A percentile compares a stretch with the other conserved stretches of the same genome.
phyloP scores from a whole-genome alignment of 2,329 filamentous ascomycete species.

The Cercospora sp. region DNA sequence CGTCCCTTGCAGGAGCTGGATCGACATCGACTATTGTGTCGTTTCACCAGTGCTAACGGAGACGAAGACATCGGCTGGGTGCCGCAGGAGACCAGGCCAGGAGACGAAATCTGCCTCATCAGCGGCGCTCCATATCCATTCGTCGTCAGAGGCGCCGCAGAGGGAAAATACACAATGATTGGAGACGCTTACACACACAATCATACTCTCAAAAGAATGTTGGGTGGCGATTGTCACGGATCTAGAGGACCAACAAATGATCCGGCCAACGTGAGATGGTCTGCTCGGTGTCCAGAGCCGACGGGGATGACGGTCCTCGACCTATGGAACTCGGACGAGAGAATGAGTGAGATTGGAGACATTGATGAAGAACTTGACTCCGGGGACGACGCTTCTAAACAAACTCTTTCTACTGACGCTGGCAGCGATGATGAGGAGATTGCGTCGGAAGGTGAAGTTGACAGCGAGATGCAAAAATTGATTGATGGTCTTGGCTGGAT shows the following conservation, averaged over 20 bases:
- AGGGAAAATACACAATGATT: neutral
- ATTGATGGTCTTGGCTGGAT: neutral
- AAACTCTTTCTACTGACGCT: neutral
- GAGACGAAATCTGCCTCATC: neutral
- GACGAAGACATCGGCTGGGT: neutral
- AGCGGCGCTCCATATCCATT: neutral
- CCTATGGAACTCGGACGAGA: neutral
- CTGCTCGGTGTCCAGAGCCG: neutral
- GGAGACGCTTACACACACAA: neutral
- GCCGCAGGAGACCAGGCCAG: neutral
- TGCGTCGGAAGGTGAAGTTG: neutral
- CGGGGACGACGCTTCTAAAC: neutral
- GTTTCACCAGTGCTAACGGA: neutral
- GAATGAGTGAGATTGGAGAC: neutral
- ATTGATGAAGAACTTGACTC: neutral
- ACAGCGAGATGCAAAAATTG: neutral
- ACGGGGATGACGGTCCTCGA: neutral
- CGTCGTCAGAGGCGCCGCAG: neutral
- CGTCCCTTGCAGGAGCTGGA: neutral
- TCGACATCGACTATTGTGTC: neutral
- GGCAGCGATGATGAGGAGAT: neutral
- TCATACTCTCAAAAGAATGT: neutral
- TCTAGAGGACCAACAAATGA: neutral
- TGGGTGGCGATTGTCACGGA: neutral
- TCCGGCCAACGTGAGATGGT: neutral